phyloP scores from a whole-genome alignment of 176 grass and related monocot species.

The Triticum urartu region DNA sequence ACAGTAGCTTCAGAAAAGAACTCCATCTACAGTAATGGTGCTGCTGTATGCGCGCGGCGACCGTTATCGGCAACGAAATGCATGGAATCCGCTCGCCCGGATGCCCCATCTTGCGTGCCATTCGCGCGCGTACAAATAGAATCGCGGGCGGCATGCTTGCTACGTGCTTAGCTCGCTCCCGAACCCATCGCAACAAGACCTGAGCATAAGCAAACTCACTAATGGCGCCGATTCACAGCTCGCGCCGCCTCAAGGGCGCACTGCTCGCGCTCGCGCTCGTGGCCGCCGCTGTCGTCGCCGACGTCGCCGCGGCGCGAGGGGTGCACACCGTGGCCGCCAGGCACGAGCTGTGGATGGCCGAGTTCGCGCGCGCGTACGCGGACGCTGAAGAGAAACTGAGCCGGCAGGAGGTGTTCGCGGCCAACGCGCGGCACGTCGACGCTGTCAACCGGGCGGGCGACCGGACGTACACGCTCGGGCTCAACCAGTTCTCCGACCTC shows the following conservation, averaged over 20 bases:
- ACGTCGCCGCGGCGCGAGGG: background rate
- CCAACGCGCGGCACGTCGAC: conserved; percentile 39
- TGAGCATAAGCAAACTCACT: background rate
- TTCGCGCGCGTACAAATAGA: background rate
- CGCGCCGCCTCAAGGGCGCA: background rate
- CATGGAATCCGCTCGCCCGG: background rate
- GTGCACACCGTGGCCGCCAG: background rate
- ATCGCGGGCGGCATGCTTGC: background rate
- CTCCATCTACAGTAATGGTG: background rate
- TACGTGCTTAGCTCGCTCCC: background rate
- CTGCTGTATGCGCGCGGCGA: background rate
- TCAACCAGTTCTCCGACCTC: conserved; percentile 47
- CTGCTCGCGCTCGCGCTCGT: background rate
- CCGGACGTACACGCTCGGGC: conserved; percentile 40
- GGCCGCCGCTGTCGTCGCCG: background rate
- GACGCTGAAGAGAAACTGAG: conserved; percentile 37
- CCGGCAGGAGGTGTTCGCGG: conserved; percentile 35
- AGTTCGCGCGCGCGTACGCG: conserved; percentile 33
- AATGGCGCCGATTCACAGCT: conserved; percentile 26
- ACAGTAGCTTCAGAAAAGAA: too few species aligned
- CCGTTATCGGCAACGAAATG: background rate
- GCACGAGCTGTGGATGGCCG: conserved; percentile 50
- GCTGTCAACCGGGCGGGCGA: conserved; percentile 40
- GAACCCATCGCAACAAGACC: background rate
- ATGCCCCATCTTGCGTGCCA: background rate